Percentiles rank a stretch among this genome's conserved stretches.
These are phyloP conservation scores for Blastobotrys mokoenaii DNA, from an alignment of 805 yeast species.

Conservation along the genomic window DNA sequence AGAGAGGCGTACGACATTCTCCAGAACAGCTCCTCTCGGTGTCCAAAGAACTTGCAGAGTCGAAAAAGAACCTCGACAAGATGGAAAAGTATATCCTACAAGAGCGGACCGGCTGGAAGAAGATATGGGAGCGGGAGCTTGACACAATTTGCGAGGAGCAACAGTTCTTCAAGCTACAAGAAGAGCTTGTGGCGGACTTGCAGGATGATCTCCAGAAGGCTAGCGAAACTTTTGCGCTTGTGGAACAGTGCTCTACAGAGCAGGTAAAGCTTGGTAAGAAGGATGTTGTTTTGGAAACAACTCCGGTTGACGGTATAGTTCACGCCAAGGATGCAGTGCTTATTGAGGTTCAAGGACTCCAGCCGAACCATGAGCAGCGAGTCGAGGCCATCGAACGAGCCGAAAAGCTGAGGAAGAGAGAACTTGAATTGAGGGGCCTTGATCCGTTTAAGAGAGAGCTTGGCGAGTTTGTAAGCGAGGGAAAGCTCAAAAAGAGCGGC, in stretches of 20 bases:
- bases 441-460: slow-evolving; percentile 79
- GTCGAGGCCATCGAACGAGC: slow-evolving; percentile 85
- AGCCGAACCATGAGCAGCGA: slow-evolving; percentile 78
- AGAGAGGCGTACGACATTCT: slow-evolving; percentile 77
- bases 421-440: slow-evolving; percentile 43
- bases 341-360: slow-evolving; percentile 66
- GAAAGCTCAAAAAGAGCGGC: slow-evolving; percentile 70
- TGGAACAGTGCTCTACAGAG: slow-evolving; percentile 73
- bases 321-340: slow-evolving; percentile 56
- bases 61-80: slow-evolving; percentile 41
- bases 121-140: slow-evolving; percentile 84
- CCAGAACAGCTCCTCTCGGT: slow-evolving; percentile 63
- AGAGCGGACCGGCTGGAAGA: slow-evolving; percentile 82
- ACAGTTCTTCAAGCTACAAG: slow-evolving; percentile 83
- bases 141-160: slow-evolving; percentile 91
- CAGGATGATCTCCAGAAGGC: slow-evolving; percentile 76
- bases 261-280: slow-evolving; percentile 49
- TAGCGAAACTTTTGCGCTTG: slow-evolving; percentile 69
- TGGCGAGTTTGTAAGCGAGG: slow-evolving; percentile 73
- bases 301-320: slow-evolving; percentile 23
- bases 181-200: slow-evolving; percentile 70
- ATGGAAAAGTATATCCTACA: slow-evolving; percentile 53
- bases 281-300: slow-evolving; percentile 20
- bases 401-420: slow-evolving; percentile 68
- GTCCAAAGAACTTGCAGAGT: slow-evolving; percentile 52